These are phyloP conservation scores for Lactarius vividus DNA, from an alignment of 768 basidiomycete species.

Conservation along the genomic window DNA sequence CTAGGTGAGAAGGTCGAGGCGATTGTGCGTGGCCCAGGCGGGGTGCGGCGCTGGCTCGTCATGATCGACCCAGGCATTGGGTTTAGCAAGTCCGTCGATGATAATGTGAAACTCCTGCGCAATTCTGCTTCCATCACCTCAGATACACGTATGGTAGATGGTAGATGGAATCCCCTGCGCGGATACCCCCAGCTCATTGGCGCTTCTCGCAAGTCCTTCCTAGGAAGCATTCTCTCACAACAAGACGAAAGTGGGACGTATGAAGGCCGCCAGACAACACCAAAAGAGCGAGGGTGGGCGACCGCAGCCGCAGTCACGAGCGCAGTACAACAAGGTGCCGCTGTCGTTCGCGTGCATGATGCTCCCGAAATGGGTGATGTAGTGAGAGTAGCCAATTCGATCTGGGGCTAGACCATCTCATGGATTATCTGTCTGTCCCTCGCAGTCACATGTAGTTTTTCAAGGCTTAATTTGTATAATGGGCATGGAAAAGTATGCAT, in stretches of 20 bases:
- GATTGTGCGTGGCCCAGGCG: constrained; percentile 64
- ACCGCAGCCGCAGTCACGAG: constrained; percentile 76
- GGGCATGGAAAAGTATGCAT: constrained; percentile 22
- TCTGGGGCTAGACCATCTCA: constrained; percentile 15
- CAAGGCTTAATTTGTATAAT: constrained; percentile 19
- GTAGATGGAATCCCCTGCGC: constrained; percentile 46
- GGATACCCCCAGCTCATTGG: constrained; percentile 74
- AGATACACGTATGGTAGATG: constrained; percentile 31
- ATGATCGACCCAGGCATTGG: constrained; percentile 92
- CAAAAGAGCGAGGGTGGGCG: constrained; percentile 70
- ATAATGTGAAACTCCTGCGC: constrained; percentile 68
- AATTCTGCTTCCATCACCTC: constrained; percentile 46
- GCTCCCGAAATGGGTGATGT: constrained; percentile 71
- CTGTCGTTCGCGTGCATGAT: constrained; percentile 82
- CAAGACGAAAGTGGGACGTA: constrained; percentile 40
- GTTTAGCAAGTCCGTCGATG: constrained; percentile 83
- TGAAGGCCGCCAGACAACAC: constrained; percentile 51
- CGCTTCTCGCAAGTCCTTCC: constrained; percentile 79
- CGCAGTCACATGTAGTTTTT: neutral
- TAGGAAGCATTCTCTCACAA: constrained; percentile 61
- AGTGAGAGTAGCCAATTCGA: constrained; percentile 57
- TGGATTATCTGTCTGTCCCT: neutral
- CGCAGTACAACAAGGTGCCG: constrained; percentile 68
- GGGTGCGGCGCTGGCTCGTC: constrained; percentile 84
- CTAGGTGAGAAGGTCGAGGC: constrained; percentile 63